phyloP scores from a whole-genome alignment of 495 filamentous ascomycete genomes.

The Hypoxylon rickii region DNA sequence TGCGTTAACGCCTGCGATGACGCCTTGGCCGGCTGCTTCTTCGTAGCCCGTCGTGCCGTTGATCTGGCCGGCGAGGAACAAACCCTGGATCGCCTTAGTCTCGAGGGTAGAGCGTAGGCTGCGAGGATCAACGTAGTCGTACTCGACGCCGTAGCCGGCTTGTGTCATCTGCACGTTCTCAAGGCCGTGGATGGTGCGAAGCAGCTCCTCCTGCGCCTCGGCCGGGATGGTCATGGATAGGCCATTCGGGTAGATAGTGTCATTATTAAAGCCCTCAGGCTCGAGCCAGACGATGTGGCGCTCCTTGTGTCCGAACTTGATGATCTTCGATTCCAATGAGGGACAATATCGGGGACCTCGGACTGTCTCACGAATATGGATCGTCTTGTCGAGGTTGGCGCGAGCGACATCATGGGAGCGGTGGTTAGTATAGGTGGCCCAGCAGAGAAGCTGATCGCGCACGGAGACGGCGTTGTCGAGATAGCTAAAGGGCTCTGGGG shows the following conservation, averaged over 20 bases:
- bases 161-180: conserved; percentile 94
- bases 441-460: conserved; percentile 78
- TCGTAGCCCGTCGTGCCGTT: conserved; percentile 99
- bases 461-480: conserved; percentile 78
- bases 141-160: conserved; percentile 96
- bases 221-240: conserved; percentile 95
- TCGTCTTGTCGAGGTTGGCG: conserved; percentile 84
- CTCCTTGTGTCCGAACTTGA: conserved; percentile 79
- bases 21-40: conserved; percentile 91
- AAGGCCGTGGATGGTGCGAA: conserved; percentile 82
- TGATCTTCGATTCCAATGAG: conserved; percentile 91
- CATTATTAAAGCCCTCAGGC: conserved; percentile 90
- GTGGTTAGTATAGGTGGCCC: conserved; percentile 82
- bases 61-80: conserved; percentile 95
- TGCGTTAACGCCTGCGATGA: conserved; percentile 92
- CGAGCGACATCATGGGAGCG: conserved; percentile 83
- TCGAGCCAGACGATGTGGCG: conserved; percentile 93
- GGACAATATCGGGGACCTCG: conserved; percentile 95
- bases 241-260: conserved; percentile 94
- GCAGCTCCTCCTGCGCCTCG: conserved; percentile 79
- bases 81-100: conserved; percentile 86
- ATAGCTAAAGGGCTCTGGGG: conserved; percentile 89
- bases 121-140: conserved; percentile 97
- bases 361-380: conserved; percentile 95
- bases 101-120: conserved; percentile 84